phyloP scores from a whole-genome alignment of 345 rosid genomes.

The Linum trigynum region DNA sequence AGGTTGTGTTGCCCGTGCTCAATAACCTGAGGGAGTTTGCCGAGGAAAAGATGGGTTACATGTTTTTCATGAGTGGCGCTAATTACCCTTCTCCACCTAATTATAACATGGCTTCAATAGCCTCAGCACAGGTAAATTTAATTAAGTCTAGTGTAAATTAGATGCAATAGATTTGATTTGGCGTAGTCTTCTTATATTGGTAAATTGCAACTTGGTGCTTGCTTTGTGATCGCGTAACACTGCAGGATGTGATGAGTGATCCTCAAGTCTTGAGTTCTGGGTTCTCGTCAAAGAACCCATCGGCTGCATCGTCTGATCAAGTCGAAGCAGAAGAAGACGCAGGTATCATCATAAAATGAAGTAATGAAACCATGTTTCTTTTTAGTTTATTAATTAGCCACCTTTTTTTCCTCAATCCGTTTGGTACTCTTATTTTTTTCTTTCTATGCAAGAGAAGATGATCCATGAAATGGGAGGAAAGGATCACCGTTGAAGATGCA shows the following conservation, averaged over 20 bases:
- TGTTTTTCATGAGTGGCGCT: slow-evolving; percentile 16
- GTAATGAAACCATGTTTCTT: too few species aligned
- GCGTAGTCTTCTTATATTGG: too few species aligned
- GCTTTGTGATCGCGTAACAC: background rate
- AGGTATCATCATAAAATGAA: too few species aligned
- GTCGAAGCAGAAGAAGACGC: background rate
- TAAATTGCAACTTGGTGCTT: background rate
- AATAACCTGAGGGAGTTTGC: slow-evolving; percentile 47
- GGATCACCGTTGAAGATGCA: too few species aligned
- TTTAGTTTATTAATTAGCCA: too few species aligned
- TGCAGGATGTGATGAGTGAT: slow-evolving; percentile 49
- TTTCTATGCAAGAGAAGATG: too few species aligned
- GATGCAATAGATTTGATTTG: background rate
- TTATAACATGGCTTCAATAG: slow-evolving; percentile 18
- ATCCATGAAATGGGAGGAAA: too few species aligned
- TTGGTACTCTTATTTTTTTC: too few species aligned
- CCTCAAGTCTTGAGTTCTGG: slow-evolving; percentile 16
- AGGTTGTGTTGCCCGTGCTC: slow-evolving; percentile 56
- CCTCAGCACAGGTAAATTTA: slow-evolving; percentile 30
- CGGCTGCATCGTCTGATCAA: background rate
- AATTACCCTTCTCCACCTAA: slow-evolving; percentile 19
- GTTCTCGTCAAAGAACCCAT: slow-evolving; percentile 16
- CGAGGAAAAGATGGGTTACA: slow-evolving; percentile 33
- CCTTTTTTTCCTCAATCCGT: too few species aligned
- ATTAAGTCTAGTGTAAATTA: background rate